phyloP scores from a whole-genome alignment of 495 filamentous ascomycete genomes.

The Lophiotrema nucula region DNA sequence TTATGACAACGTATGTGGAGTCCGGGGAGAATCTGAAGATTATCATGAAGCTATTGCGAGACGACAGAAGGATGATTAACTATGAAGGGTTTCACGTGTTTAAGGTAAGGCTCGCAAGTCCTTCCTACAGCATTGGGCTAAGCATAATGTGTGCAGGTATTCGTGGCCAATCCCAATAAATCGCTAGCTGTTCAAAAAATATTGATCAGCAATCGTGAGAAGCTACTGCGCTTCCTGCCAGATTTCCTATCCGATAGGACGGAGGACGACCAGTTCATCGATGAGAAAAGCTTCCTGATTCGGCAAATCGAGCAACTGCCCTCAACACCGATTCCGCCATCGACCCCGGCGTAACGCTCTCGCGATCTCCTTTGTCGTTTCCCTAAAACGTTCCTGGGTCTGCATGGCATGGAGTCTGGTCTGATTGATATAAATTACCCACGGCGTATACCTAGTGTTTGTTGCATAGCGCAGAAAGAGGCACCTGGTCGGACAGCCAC shows the following conservation, averaged over 20 bases:
- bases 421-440: no score
- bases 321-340: slow-evolving; percentile 35
- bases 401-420: slow-evolving; percentile 29
- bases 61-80: slow-evolving; percentile 97
- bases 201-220: slow-evolving; percentile 90
- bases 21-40: slow-evolving; percentile 93
- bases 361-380: background rate
- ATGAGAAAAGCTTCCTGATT: slow-evolving; percentile 94
- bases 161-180: slow-evolving; percentile 97
- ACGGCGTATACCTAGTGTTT: no score
- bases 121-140: background rate
- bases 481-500: no score
- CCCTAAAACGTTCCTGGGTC: background rate
- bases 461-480: no score
- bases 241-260: slow-evolving; percentile 92
- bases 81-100: slow-evolving; percentile 99
- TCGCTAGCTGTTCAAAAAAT: slow-evolving; percentile 91
- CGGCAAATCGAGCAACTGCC: slow-evolving; percentile 87
- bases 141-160: slow-evolving; percentile 58
- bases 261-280: slow-evolving; percentile 97
- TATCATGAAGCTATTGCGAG: slow-evolving; percentile 92
- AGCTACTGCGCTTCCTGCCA: slow-evolving; percentile 80
- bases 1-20: slow-evolving; percentile 97
- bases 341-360: background rate
- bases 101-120: slow-evolving; percentile 58